phyloP scores from a whole-genome alignment of 371 early-diverging fungal species.

The Smittium culicis region DNA sequence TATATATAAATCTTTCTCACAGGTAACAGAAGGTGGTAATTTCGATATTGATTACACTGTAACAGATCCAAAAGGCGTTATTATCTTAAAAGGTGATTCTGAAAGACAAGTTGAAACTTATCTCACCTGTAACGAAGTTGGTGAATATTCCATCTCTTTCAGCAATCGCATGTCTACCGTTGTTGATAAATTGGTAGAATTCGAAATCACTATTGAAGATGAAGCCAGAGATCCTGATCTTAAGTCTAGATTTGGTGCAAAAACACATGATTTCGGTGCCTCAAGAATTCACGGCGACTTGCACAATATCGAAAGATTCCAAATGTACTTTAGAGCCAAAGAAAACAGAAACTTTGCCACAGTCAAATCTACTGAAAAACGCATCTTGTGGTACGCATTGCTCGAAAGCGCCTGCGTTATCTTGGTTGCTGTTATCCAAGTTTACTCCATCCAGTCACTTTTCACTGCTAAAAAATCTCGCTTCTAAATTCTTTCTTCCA shows the following conservation, averaged over 20 bases:
- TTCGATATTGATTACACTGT: conserved; percentile 86
- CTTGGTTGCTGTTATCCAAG: conserved; percentile 67
- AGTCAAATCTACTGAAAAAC: conserved; percentile 61
- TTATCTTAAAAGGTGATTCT: conserved; percentile 51
- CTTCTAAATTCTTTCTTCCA: conserved; percentile 26
- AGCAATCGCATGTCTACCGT: conserved; percentile 76
- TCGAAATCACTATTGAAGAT: conserved; percentile 77
- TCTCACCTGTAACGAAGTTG: conserved; percentile 59
- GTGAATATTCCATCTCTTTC: conserved; percentile 89
- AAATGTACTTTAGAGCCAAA: conserved; percentile 68
- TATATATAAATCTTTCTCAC: not conserved
- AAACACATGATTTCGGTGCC: conserved; percentile 32
- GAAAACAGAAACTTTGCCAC: conserved; percentile 80
- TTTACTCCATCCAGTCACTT: conserved; percentile 63
- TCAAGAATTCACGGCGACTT: conserved; percentile 37
- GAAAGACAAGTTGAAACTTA: conserved; percentile 86
- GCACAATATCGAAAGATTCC: conserved; percentile 50
- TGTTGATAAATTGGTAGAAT: conserved; percentile 80
- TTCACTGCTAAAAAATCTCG: conserved; percentile 51
- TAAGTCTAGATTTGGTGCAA: conserved; percentile 34
- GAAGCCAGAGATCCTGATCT: conserved; percentile 41
- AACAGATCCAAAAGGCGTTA: conserved; percentile 44
- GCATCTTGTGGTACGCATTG: conserved; percentile 80
- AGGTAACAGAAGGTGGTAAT: conserved; percentile 68
- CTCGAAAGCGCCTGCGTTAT: conserved; percentile 58